Conservation (phyloP, 352 stramenopile genomes). For the Pythium biforme region DNA sequence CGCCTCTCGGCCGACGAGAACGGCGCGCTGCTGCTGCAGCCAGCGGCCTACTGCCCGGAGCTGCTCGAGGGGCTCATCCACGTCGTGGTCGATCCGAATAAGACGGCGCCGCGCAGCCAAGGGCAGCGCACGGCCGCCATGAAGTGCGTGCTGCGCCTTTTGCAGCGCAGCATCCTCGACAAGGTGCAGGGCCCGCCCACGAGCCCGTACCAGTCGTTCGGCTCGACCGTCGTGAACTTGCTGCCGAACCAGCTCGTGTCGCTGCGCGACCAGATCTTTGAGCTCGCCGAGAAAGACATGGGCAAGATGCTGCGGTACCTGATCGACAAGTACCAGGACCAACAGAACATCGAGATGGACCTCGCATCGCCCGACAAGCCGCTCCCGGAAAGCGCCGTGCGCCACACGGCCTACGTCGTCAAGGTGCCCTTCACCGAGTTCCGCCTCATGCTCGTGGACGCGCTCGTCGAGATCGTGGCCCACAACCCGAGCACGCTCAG, state of each 20-base stretch:
- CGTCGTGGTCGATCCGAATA: constrained; percentile 43
- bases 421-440: constrained; percentile 90
- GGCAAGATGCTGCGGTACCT: constrained; percentile 68
- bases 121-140: constrained; percentile 82
- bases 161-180: constrained; percentile 73
- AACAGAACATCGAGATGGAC: constrained; percentile 80
- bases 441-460: constrained; percentile 79
- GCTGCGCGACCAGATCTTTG: constrained; percentile 71
- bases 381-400: constrained; percentile 60
- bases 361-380: constrained; percentile 49
- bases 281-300: constrained; percentile 62
- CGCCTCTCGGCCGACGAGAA: constrained; percentile 87
- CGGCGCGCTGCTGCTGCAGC: constrained; percentile 85
- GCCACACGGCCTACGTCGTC: constrained; percentile 87
- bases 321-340: constrained; percentile 72
- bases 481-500: constrained; percentile 72
- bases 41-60: constrained; percentile 78
- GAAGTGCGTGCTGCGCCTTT: constrained; percentile 72
- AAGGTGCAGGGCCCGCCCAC: constrained; percentile 78
- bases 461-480: constrained; percentile 83
- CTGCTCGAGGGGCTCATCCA: constrained; percentile 78
- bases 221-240: constrained; percentile 81
- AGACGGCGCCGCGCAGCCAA: constrained; percentile 30
- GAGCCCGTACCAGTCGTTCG: constrained; percentile 85
- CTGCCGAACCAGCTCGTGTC: constrained; percentile 78